Percentiles rank a stretch among this genome's conserved stretches.
phyloP scores from a whole-genome alignment of 2,329 filamentous ascomycete genomes.

The Trichoderma sp. region DNA sequence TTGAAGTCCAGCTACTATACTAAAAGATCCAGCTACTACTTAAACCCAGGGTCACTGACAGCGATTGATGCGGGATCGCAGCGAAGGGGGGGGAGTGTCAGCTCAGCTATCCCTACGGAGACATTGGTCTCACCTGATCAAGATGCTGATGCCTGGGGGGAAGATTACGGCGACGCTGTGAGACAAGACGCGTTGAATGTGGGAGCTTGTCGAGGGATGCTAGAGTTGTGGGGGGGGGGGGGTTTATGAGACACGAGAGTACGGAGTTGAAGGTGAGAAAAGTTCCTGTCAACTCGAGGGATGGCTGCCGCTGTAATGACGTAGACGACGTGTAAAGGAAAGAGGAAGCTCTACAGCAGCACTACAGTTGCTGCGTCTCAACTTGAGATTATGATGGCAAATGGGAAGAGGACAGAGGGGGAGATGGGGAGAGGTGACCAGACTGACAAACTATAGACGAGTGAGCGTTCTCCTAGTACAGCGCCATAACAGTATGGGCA shows the following conservation, averaged over 20 bases:
- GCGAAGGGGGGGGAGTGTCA: background rate
- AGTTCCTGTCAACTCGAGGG: too few species aligned
- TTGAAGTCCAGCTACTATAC: background rate
- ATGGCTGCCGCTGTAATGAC: too few species aligned
- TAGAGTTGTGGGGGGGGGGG: background rate
- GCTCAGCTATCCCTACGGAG: background rate
- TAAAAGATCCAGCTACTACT: background rate
- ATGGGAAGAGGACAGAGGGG: too few species aligned
- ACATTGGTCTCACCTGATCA: background rate
- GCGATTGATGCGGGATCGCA: background rate
- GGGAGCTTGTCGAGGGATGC: background rate
- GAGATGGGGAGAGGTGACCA: too few species aligned
- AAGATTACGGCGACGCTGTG: background rate
- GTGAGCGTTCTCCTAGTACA: too few species aligned
- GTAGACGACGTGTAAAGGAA: too few species aligned
- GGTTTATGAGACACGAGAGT: background rate
- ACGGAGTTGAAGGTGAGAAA: too few species aligned
- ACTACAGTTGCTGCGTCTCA: too few species aligned
- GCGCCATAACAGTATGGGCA: too few species aligned
- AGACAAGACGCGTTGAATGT: background rate
- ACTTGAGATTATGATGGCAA: too few species aligned
- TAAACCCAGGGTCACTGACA: background rate
- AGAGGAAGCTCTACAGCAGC: too few species aligned
- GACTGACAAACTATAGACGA: too few species aligned
- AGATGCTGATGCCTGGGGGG: background rate